These are phyloP conservation scores for Acacia melanoxylon DNA, from an alignment of 306 rosid species.

Conservation along the genomic window DNA sequence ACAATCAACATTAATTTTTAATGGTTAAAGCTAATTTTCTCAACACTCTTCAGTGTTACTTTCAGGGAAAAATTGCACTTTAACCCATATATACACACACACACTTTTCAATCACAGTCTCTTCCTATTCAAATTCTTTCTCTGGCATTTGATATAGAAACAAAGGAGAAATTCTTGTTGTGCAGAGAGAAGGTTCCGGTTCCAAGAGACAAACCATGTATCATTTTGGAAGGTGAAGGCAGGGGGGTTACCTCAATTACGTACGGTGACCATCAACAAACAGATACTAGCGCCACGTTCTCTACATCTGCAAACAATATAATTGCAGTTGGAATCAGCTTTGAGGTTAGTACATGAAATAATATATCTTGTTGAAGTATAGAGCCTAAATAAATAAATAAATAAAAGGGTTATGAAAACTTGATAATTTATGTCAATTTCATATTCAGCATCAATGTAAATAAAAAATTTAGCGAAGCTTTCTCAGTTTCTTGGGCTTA, in stretches of 20 bases:
- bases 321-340: slow-evolving; percentile 35
- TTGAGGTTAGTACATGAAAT: slow-evolving; percentile 23
- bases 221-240: slow-evolving; percentile 38
- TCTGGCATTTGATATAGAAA: background rate
- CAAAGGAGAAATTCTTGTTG: background rate
- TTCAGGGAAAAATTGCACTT: too few species aligned
- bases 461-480: too few species aligned
- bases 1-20: too few species aligned
- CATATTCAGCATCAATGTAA: background rate
- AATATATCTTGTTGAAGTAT: background rate
- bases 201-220: slow-evolving; percentile 29
- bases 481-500: too few species aligned
- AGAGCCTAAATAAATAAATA: background rate
- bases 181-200: slow-evolving; percentile 43
- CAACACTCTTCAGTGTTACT: too few species aligned
- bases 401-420: background rate
- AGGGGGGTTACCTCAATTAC: slow-evolving; percentile 23
- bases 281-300: slow-evolving; percentile 46
- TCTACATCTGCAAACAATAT: slow-evolving; percentile 30
- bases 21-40: too few species aligned
- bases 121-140: too few species aligned
- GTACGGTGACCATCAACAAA: slow-evolving; percentile 25
- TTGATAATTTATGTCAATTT: background rate
- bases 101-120: too few species aligned
- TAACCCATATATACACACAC: too few species aligned